Percentiles rank a stretch among this genome's conserved stretches.
Conservation (phyloP, 495 filamentous ascomycete genomes). For the Lentithecium fluviatile region DNA sequence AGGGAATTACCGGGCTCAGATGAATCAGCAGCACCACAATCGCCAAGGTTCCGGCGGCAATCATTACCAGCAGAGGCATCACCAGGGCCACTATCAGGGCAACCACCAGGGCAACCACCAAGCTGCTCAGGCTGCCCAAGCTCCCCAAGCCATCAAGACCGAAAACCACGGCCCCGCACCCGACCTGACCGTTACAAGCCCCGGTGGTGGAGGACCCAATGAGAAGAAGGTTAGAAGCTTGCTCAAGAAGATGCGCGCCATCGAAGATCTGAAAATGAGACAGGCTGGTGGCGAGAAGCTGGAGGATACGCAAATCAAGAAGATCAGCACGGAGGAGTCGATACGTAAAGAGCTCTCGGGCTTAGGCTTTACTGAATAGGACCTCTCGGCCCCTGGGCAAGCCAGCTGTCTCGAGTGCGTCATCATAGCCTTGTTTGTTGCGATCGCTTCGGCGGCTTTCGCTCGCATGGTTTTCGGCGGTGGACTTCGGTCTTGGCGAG, state of each 20-base stretch:
- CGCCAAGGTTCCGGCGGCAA: background rate
- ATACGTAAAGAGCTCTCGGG: slow-evolving; percentile 77
- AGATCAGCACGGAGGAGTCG: slow-evolving; percentile 82
- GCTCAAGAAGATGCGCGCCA: slow-evolving; percentile 94
- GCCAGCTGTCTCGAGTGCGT: too few species aligned
- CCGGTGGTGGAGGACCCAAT: slow-evolving; percentile 51
- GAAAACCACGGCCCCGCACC: slow-evolving; percentile 35
- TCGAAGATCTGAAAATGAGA: slow-evolving; percentile 96
- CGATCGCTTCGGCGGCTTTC: too few species aligned
- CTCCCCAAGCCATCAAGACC: slow-evolving; percentile 17
- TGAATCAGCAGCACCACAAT: slow-evolving; percentile 33
- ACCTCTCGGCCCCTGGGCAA: background rate
- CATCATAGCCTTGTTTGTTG: too few species aligned
- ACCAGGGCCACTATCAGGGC: slow-evolving; percentile 18
- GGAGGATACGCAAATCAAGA: slow-evolving; percentile 97
- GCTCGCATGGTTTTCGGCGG: too few species aligned
- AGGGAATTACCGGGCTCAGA: slow-evolving; percentile 27
- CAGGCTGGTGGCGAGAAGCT: slow-evolving; percentile 91
- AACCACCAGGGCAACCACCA: slow-evolving; percentile 19
- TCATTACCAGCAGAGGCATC: too few species aligned
- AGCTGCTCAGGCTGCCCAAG: too few species aligned
- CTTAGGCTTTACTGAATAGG: slow-evolving; percentile 46
- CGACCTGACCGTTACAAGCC: slow-evolving; percentile 50
- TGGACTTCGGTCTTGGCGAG: too few species aligned
- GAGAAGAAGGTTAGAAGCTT: slow-evolving; percentile 89